Evolutionary conservation across 441 rosid species (phyloP).

Genomic region (Adansonia rubrostipa): DNA sequence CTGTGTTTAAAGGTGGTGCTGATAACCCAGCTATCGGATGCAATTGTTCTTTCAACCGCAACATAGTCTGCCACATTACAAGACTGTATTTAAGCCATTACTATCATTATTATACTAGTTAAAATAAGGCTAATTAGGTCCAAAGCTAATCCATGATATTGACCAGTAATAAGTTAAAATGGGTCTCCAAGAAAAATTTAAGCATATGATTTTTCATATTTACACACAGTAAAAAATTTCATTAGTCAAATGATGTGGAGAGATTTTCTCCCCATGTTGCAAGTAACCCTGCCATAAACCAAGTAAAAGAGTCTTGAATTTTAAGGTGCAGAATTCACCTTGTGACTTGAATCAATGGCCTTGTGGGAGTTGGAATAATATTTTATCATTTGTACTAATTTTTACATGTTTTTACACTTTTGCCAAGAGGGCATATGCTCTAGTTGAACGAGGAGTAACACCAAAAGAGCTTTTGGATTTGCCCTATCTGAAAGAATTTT

Average conservation of each 20-base stretch:
- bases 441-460: constrained; percentile 39
- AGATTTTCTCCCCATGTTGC: not conserved
- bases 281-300: not conserved
- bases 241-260: not conserved
- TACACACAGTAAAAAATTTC: not conserved
- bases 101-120: not conserved
- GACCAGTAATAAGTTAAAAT: not conserved
- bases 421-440: constrained; percentile 50
- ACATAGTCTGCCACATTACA: constrained; percentile 53
- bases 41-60: constrained; percentile 38
- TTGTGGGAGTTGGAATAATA: not conserved
- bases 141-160: not conserved
- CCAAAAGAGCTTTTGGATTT: constrained; percentile 59
- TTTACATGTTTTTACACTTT: not conserved
- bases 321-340: not conserved
- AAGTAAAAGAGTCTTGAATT: not conserved
- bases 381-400: not conserved
- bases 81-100: constrained; percentile 36
- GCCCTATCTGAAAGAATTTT: constrained; percentile 40
- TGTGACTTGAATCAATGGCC: not conserved
- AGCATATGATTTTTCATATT: not conserved
- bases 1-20: not conserved
- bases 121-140: not conserved
- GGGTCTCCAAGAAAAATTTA: not conserved
- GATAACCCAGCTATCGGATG: constrained; percentile 54